Evolutionary conservation across 441 rosid genomes (phyloP), one percentile per base, ranked within the genome.

Genomic region (Arabidopsis lyrata): DNA sequence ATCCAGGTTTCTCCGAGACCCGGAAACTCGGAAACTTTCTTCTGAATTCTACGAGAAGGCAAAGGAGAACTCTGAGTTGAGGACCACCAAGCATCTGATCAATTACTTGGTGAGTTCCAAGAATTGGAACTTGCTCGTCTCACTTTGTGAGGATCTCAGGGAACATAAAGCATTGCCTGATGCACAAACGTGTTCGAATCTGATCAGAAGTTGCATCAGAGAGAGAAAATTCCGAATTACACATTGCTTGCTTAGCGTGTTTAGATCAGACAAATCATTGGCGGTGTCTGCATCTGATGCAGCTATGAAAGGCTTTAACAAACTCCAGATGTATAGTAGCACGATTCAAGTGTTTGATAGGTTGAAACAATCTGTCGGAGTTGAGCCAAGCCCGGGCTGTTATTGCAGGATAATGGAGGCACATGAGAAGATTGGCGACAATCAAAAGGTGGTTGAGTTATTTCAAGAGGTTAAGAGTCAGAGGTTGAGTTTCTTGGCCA

Each of bases 301-400:
- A 16, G 96, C 94, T 12, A 87, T 91, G 95, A 80, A 70, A 79
- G 92, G 90, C 50, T 93, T 87, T 31, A 91, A 93, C 78, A 87
- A 88, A 73, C 81, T 91, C 42, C 97, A 93, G 58, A 91, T 93
- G 98, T 93, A 78, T 72, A 77, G 89, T 48, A 83, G 88, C 77
- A 84, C 96, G 24, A 65, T 87, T 66, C 50, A 61, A n/a, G 83
- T 84, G 34, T 83, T 81, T 36, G 84, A 84, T 63, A 86, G 71
- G 69, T 71, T 91, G 84, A 84, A 80, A 78, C 75, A 68, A 47
- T 80, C 72, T 6, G 74, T 68, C 2, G 83, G 74, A 35, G 72
- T 87, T 77, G 81, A 63, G 55, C 67, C 80, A 70, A 82, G 86
- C 74, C 78, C 88, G 2, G 80, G 81, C 15, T 84, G 90, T 70